Base-by-base conservation (phyloP, 805 yeast genomes). In the Pichia phayaonensis region DNA sequence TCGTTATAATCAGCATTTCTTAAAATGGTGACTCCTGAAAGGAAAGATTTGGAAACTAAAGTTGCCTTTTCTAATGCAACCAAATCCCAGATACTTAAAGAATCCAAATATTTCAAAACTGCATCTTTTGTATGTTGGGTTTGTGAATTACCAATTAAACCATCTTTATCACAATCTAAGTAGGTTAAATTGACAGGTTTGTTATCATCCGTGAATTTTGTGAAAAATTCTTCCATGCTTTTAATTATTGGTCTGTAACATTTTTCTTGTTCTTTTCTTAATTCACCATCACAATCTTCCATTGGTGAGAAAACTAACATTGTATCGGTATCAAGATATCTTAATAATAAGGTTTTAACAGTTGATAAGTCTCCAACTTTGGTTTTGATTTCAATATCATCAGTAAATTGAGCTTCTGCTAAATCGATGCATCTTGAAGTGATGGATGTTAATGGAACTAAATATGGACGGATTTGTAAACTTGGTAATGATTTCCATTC, bases 311-410 rank as follows among this genome's bases (percentile, higher is more conserved):
- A 85, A 10, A 92, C 89, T 48, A 94, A 73, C 55, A 95, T 72
- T 1, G 98, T 90, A 66, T 94, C 99, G 0, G 99, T 94, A 65
- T 94, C 99, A 52, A 95, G 72, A 62, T 90, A 94, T 49, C 90
- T 80, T 61, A 92, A 70, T 54, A 94, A 69, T 55, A 77, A 77
- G 42, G 74, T 66, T 54, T 79, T 76, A 21, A 88, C 77, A 42
- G 76, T 78, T 5, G 74, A 77, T 42, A 80, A 68, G 53, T 73
- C 77, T 11, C 90, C 90, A 39, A 83, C 74, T 62, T 85, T 84
- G 42, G 83, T 78, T 16, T 73, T 64, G 46, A 75, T 63, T 46
- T 79, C 83, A 21, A 70, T 72, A 53, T 74, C 73, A 4, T 69
- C 68, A 2, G 68, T 65, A 0, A 54, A 55, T 31, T 72, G 65